Base-by-base conservation (phyloP, 208 protist species). In the Crithidia fasciculata region DNA sequence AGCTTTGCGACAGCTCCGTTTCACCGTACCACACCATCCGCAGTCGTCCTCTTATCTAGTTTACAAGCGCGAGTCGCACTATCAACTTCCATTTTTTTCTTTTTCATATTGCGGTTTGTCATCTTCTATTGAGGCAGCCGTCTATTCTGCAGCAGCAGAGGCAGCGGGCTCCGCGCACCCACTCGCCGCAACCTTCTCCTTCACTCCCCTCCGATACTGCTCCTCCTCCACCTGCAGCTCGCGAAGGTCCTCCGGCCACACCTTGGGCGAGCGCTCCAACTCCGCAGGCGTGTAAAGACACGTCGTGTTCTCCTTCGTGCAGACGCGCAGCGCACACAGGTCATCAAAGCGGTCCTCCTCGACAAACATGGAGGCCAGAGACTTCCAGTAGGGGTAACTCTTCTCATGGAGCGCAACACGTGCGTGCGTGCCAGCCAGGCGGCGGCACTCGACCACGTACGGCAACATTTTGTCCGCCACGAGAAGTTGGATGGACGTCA, bases 331-430 rank as follows among this genome's bases (percentile, higher is more conserved):
- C 8, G 70, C 49, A 18, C 85, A 62, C 8, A 93, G 41, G 41
- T 92, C 87, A 58, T 92, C 88, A 10, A 64, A 73, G 70, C 85
- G 82, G 36, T 86, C 84, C 36, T 77, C 66, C 40, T 85, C 79
- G 44, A 87, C 61, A 6, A 84, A 49, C 40, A 74, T 64, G 8
- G 79, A 67, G 5, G 73, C 50, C 2, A 95, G 72, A 16, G 74
- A 72, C 54, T 84, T 84, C 85, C 88, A 95, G 67, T 92, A 90
- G 13, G 78, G 49, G 49, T 87, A 91, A 19, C 74, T 79, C 49
- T 56, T 55, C 15, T 47, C n/a, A 10, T 28, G 28, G 6, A 78
- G 12, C 10, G 50, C 36, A 18, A 55, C 45, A 15, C 36, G 71
- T 13, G 67, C n/a, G 6, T 74, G 49, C 66, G 84, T 61, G 19